Base-by-base conservation (phyloP, 2,329 filamentous ascomycete genomes). In the Ascochyta lentis region DNA sequence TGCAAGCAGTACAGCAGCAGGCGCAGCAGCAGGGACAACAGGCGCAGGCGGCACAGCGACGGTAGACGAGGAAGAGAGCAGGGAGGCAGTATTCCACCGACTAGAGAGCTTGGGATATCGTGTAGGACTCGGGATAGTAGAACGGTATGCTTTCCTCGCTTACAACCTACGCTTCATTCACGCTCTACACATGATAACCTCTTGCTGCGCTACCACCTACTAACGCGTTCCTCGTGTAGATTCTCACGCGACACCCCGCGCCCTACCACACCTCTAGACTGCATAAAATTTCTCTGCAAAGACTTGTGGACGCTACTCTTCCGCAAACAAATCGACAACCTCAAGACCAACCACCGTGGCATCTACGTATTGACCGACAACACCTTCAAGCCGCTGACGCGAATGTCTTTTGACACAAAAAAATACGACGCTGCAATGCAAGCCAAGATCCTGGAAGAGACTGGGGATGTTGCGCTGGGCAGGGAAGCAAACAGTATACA, bases 221-320 rank as follows among this genome's bases (percentile, higher is more conserved):
- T 38, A 15, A 35, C 22, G 22, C 9, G 26, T 23, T 8, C 13
- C 15, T 8, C 2, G 19, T 2, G 44, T 65, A 92, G 90, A 49
- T 93, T 95, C 80, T 92, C 90, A 9, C 84, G 86, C 71, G 90
- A 96, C 74, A 84, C 92, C 47, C 92, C 94, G 37, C 90, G 92
- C 44, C 96, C 97, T 73, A 91, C 89, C 59, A 92, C 96, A 67
- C 93, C 93, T 4, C 86, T 99, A 38, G 95, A 98, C 72, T 90
- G 93, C 45, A 99, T 99, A 75, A 99, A 99, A 76, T 98, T 99
- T 72, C 83, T 99, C 45, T 99, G 95, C 85, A 99, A 99, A 80
- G 95, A 99, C 76, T 83, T 99, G 40, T 99, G 95, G 95, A 92
- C 87, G 31, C 83, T 98, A 19, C 86, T 97, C 15, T 99, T 97